Conservation (phyloP, 2,329 filamentous ascomycete species). For the Talaromyces rugulosus region DNA sequence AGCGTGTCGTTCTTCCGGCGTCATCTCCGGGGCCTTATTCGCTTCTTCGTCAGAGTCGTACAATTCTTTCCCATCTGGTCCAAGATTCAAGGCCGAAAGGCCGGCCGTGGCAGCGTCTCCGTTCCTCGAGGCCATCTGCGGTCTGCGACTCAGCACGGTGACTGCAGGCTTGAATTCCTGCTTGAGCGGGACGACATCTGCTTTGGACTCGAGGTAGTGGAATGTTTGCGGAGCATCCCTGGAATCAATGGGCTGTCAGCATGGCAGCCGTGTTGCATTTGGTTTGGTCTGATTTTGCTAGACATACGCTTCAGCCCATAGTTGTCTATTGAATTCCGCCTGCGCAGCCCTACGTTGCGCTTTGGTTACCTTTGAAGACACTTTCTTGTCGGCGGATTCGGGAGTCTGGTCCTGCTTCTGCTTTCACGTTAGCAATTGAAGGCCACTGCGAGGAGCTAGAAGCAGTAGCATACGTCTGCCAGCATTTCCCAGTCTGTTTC, state of each 20-base stretch:
- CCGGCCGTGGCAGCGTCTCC: conserved; percentile 33
- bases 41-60: conserved; percentile 63
- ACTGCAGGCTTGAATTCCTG: conserved; percentile 75
- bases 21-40: conserved; percentile 59
- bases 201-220: conserved; percentile 67
- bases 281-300: not conserved
- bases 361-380: conserved; percentile 59
- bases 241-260: conserved; percentile 7
- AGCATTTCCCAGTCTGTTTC: conserved; percentile 84
- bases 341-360: conserved; percentile 77
- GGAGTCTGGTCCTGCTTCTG: conserved; percentile 38
- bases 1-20: conserved; percentile 70
- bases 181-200: conserved; percentile 61
- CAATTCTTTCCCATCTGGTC: conserved; percentile 49
- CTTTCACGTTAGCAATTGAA: conserved; percentile 3
- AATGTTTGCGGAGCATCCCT: conserved; percentile 72
- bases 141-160: conserved; percentile 80
- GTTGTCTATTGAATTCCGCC: conserved; percentile 73
- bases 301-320: conserved; percentile 82
- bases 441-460: not conserved
- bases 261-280: not conserved
- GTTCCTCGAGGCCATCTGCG: conserved; percentile 59
- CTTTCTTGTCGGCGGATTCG: conserved; percentile 41
- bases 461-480: conserved; percentile 57
- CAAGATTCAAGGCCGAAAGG: conserved; percentile 43